Evolutionary conservation across 2,329 filamentous ascomycete species (phyloP).

Genomic region (Aspergillus piperis): DNA sequence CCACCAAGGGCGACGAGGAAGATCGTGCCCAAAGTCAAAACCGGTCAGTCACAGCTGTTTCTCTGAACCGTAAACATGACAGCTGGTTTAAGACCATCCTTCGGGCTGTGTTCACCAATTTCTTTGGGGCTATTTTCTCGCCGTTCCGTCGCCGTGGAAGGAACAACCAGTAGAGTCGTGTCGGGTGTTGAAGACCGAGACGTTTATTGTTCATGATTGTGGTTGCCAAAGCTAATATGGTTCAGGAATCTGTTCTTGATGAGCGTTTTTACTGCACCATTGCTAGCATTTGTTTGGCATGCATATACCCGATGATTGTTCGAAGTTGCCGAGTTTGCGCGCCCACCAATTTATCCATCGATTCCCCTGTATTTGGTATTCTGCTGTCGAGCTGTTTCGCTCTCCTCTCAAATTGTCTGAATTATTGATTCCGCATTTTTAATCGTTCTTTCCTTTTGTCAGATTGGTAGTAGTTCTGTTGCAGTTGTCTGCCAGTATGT

Average conservation of each 20-base stretch:
- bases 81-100: constrained; percentile 45
- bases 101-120: constrained; percentile 43
- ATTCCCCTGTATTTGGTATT: constrained; percentile 42
- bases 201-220: constrained; percentile 18
- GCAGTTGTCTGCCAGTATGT: constrained; percentile 13
- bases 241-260: constrained; percentile 36
- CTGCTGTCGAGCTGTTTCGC: constrained; percentile 18
- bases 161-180: constrained; percentile 29
- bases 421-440: constrained; percentile 13
- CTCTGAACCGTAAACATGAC: constrained; percentile 40
- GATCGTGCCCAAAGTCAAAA: constrained; percentile 38
- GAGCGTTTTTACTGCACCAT: constrained; percentile 31
- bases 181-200: constrained; percentile 2
- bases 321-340: constrained; percentile 18
- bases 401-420: constrained; percentile 23
- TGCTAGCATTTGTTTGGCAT: constrained; percentile 35
- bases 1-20: constrained; percentile 28
- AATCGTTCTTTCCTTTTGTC: constrained; percentile 2
- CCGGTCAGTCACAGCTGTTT: constrained; percentile 43
- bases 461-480: constrained; percentile 1
- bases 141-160: constrained; percentile 41
- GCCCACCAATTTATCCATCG: constrained; percentile 27
- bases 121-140: constrained; percentile 43
- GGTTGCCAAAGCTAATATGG: constrained; percentile 32
- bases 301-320: constrained; percentile 27